phyloP scores from a whole-genome alignment of 2,329 filamentous ascomycete species.

The Colletotrichum paranaense region DNA sequence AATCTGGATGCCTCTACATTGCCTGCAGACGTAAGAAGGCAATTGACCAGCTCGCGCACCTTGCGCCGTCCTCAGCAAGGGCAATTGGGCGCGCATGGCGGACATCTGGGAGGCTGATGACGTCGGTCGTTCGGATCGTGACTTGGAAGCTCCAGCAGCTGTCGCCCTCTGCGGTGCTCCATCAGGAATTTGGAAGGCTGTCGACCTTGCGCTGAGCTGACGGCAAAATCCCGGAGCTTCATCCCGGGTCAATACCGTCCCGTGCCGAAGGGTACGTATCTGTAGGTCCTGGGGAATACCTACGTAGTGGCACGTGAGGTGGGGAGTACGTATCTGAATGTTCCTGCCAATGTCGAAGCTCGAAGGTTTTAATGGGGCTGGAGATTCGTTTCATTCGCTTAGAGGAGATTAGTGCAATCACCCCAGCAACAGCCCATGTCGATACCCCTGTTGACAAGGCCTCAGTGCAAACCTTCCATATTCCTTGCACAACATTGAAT shows the following conservation, averaged over 20 bases:
- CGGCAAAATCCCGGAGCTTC: slow-evolving; percentile 10
- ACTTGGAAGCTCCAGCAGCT: slow-evolving; percentile 21
- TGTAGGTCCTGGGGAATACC: too few species aligned
- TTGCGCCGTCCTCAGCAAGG: slow-evolving; percentile 50
- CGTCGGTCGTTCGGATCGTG: slow-evolving; percentile 27
- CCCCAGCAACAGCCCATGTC: slow-evolving; percentile 22
- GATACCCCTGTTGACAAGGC: slow-evolving; percentile 24
- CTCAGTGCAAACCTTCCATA: not conserved
- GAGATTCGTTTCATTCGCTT: not conserved
- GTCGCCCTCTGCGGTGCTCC: not conserved
- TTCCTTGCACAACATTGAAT: slow-evolving; percentile 26
- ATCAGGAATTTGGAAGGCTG: slow-evolving; percentile 7
- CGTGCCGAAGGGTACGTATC: not conserved
- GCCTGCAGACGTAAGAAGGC: slow-evolving; percentile 59
- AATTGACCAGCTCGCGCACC: slow-evolving; percentile 40
- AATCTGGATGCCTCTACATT: slow-evolving; percentile 73
- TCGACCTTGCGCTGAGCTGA: not conserved
- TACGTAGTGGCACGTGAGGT: too few species aligned
- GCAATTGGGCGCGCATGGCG: slow-evolving; percentile 57
- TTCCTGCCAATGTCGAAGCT: too few species aligned
- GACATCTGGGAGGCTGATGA: slow-evolving; percentile 27
- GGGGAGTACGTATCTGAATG: too few species aligned
- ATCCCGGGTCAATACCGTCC: not conserved
- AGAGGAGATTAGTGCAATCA: not conserved
- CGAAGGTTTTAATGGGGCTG: not conserved